A percentile compares a stretch with the other conserved stretches of the same genome.
Conservation (phyloP, 1,284 basidiomycete species). For the Coniferiporia weirii region DNA sequence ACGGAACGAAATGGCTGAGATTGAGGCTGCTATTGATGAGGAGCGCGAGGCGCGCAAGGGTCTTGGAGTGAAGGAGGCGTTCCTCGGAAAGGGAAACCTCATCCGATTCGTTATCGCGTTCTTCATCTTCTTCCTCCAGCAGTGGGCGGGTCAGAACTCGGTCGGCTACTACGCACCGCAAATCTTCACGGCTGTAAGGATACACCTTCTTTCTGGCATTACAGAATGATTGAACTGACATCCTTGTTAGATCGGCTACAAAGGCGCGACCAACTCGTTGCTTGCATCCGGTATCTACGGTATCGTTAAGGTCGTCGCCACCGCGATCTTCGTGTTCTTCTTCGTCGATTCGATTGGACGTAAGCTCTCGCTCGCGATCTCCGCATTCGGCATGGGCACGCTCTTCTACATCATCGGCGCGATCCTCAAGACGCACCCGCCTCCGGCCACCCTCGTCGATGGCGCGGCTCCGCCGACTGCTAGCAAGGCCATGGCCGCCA, state of each 20-base stretch:
- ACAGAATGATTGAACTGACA: slow-evolving; percentile 27
- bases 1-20: slow-evolving; percentile 51
- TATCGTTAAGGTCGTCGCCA: slow-evolving; percentile 71
- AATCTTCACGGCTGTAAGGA: slow-evolving; percentile 59
- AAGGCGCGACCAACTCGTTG: slow-evolving; percentile 52
- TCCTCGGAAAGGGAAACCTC: slow-evolving; percentile 71
- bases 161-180: slow-evolving; percentile 77
- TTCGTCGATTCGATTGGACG: slow-evolving; percentile 54
- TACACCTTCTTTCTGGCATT: slow-evolving; percentile 32
- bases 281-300: slow-evolving; percentile 83
- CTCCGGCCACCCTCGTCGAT: slow-evolving; percentile 28
- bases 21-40: slow-evolving; percentile 62
- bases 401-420: slow-evolving; percentile 66
- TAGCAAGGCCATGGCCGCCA: slow-evolving; percentile 65
- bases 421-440: slow-evolving; percentile 71
- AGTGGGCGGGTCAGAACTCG: slow-evolving; percentile 58
- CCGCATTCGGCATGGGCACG: slow-evolving; percentile 53
- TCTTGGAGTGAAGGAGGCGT: slow-evolving; percentile 59
- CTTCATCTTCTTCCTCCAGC: slow-evolving; percentile 56
- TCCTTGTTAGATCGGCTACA: slow-evolving; percentile 54
- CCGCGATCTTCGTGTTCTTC: slow-evolving; percentile 56
- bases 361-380: slow-evolving; percentile 57
- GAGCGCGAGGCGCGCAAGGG: slow-evolving; percentile 52
- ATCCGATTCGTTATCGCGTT: slow-evolving; percentile 66
- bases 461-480: slow-evolving; percentile 39